Evolutionary conservation across 345 rosid species (phyloP).

Genomic region (Punica granatum): DNA sequence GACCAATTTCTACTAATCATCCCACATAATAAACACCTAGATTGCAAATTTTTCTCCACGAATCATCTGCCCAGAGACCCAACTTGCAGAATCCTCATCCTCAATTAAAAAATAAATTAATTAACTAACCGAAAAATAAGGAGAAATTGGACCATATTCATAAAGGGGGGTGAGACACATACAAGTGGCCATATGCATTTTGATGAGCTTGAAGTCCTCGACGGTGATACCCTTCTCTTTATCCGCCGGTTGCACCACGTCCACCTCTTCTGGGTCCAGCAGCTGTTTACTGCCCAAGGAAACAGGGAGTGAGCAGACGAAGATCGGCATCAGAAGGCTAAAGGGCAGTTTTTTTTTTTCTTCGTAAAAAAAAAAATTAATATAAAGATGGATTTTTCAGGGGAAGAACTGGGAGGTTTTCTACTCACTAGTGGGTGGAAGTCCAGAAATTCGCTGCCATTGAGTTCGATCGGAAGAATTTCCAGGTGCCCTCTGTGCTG

Average conservation of each 20-base stretch:
- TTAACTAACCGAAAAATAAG: neutral
- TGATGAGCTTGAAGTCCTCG: constrained; percentile 85
- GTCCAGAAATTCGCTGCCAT: constrained; percentile 99
- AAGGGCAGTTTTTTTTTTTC: neutral
- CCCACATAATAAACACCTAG: neutral
- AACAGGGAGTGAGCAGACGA: neutral
- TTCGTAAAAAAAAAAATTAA: neutral
- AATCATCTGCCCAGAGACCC: neutral
- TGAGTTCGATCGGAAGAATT: constrained; percentile 1
- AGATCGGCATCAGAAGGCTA: constrained; percentile 3
- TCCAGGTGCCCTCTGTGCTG: neutral
- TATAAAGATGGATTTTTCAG: neutral
- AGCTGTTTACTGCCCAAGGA: constrained; percentile 62
- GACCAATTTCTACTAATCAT: neutral
- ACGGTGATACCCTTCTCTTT: constrained; percentile 72
- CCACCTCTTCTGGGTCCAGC: constrained; percentile 74
- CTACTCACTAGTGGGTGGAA: constrained; percentile 63
- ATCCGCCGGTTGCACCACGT: constrained; percentile 62
- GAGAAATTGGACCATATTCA: neutral
- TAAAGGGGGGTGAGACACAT: constrained; percentile 8
- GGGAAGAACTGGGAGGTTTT: constrained; percentile 1
- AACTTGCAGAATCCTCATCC: neutral
- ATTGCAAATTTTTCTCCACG: neutral
- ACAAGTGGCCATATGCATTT: constrained; percentile 82
- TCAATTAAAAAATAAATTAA: neutral